Conservation (phyloP, 2,329 filamentous ascomycete species). For the Colletotrichum viniferum region DNA sequence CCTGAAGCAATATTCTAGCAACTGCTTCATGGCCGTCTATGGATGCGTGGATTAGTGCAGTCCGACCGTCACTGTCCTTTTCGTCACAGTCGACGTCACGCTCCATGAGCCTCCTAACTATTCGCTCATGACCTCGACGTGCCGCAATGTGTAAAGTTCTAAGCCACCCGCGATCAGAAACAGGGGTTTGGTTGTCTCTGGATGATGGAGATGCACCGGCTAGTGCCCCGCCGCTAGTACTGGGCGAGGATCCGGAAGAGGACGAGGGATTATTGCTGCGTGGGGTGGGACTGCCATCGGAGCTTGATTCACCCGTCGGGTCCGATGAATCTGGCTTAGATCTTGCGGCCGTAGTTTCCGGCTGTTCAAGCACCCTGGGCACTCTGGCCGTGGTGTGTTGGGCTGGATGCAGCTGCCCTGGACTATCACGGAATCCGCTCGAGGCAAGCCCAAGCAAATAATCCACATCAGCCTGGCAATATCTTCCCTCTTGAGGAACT, state of each 20-base stretch:
- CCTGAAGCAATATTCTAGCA: not conserved
- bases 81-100: not conserved
- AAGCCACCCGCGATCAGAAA: not conserved
- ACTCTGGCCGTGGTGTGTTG: not conserved
- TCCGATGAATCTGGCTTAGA: not conserved
- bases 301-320: not conserved
- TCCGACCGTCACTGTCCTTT: not conserved
- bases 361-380: not conserved
- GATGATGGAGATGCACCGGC: not conserved
- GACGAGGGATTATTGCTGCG: not conserved
- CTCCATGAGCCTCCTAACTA: not conserved
- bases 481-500: constrained; percentile 34
- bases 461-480: constrained; percentile 16
- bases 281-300: not conserved
- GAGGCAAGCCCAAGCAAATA: not conserved
- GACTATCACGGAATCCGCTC: not conserved
- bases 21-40: not conserved
- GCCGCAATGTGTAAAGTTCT: not conserved
- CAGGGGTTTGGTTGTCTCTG: not conserved
- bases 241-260: not conserved
- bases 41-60: not conserved
- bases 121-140: not conserved
- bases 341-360: not conserved
- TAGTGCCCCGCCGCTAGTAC: not conserved
- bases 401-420: not conserved